phyloP scores from a whole-genome alignment of 1,139 yeast species.

The Candida pseudoviswanathii region DNA sequence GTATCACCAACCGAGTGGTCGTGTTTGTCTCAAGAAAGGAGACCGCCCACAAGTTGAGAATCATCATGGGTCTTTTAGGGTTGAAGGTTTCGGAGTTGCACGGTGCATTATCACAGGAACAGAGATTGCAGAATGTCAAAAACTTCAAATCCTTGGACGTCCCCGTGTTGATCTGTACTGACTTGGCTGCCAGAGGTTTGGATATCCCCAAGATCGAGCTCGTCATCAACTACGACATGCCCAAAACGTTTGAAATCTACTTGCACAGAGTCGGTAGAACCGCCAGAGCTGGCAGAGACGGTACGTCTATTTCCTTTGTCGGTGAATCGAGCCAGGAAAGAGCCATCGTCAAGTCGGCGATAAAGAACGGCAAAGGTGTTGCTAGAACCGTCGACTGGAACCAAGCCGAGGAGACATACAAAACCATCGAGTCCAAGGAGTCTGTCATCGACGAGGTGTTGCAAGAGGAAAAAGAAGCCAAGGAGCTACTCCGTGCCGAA shows the following conservation, averaged over 20 bases:
- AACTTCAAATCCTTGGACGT: slow-evolving; percentile 80
- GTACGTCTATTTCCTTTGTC: slow-evolving; percentile 88
- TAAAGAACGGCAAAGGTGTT: slow-evolving; percentile 63
- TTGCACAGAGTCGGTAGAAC: slow-evolving; percentile 99
- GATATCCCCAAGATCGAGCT: slow-evolving; percentile 97
- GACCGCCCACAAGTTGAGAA: slow-evolving; percentile 82
- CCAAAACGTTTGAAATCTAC: slow-evolving; percentile 85
- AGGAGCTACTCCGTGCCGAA: slow-evolving; percentile 84
- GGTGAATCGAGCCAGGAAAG: slow-evolving; percentile 89
- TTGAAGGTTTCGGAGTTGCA: slow-evolving; percentile 89
- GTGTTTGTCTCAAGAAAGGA: slow-evolving; percentile 92
- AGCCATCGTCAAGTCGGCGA: slow-evolving; percentile 83
- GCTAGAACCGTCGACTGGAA: slow-evolving; percentile 89
- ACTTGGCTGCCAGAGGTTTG: slow-evolving; percentile 97
- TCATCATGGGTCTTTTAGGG: slow-evolving; percentile 84
- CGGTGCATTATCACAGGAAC: slow-evolving; percentile 94
- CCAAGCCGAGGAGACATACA: slow-evolving; percentile 69
- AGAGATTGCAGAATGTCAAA: slow-evolving; percentile 81
- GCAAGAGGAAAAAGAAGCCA: slow-evolving; percentile 85
- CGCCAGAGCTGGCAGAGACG: slow-evolving; percentile 98
- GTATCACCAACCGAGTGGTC: slow-evolving; percentile 70
- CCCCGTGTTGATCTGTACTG: slow-evolving; percentile 92
- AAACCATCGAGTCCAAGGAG: slow-evolving; percentile 58
- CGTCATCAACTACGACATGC: slow-evolving; percentile 95
- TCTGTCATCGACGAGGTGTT: slow-evolving; percentile 72